A percentile compares a stretch with the other conserved stretches of the same genome.
Conservation (phyloP, 1,139 yeast genomes). For the Lodderomyces jiufengensis region DNA sequence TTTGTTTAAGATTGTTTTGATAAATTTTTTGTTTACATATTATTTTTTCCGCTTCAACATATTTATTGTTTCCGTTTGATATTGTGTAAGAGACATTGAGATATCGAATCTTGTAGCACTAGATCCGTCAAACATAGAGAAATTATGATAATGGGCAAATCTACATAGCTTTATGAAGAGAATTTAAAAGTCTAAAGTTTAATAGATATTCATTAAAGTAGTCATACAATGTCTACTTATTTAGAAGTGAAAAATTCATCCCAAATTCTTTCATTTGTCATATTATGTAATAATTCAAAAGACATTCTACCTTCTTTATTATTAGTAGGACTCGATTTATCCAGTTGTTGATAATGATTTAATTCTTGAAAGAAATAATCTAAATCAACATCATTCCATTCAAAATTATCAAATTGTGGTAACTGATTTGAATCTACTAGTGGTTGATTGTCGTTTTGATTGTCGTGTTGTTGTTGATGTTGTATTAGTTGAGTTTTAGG, state of each 20-base stretch:
- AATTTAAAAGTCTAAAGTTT: too few species aligned
- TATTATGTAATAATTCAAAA: conserved; percentile 60
- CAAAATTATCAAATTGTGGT: conserved; percentile 4
- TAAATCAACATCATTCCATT: conserved; percentile 24
- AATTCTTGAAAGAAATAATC: conserved; percentile 44
- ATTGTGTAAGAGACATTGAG: too few species aligned
- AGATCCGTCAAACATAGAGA: too few species aligned
- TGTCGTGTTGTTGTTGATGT: background rate
- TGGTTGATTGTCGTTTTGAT: background rate
- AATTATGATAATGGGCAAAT: too few species aligned
- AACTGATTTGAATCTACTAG: background rate
- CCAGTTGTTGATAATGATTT: conserved; percentile 15
- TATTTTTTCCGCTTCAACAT: too few species aligned
- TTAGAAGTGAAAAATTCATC: conserved; percentile 60
- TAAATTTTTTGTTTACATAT: too few species aligned
- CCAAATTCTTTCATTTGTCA: conserved; percentile 68
- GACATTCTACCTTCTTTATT: conserved; percentile 49
- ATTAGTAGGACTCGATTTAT: conserved; percentile 2
- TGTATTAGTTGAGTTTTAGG: background rate
- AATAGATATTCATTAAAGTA: too few species aligned
- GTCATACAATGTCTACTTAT: too few species aligned
- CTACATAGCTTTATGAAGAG: too few species aligned
- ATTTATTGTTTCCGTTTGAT: too few species aligned
- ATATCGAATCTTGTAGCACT: too few species aligned
- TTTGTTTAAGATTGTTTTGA: too few species aligned